Percentiles rank a stretch among this genome's conserved stretches.
Conservation (phyloP, 257 asterid genomes). For the Nicotiana undulata region DNA sequence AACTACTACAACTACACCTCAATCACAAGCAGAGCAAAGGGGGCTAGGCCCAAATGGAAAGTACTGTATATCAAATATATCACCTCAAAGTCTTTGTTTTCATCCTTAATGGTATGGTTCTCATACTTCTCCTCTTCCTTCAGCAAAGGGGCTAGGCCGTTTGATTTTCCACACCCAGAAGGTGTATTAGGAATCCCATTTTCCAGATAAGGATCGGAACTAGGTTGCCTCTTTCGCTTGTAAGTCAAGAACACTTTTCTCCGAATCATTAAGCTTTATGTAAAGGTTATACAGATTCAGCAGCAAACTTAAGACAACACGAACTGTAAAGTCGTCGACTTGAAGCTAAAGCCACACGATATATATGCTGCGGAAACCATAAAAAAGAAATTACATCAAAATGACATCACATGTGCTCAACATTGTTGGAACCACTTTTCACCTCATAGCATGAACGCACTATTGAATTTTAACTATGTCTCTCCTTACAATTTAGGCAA, state of each 20-base stretch:
- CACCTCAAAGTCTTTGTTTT: slow-evolving; percentile 36
- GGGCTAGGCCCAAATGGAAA: neutral
- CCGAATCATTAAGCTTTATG: slow-evolving; percentile 28
- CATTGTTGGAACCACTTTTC: neutral
- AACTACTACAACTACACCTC: neutral
- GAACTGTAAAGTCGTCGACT: neutral
- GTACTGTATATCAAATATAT: slow-evolving; percentile 13
- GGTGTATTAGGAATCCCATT: slow-evolving; percentile 18
- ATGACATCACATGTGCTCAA: neutral
- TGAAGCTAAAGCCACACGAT: neutral
- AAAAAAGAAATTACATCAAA: neutral
- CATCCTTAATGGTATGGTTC: slow-evolving; percentile 22
- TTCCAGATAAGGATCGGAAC: slow-evolving; percentile 20
- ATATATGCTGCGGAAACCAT: neutral
- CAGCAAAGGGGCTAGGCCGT: slow-evolving; percentile 11
- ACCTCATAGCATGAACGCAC: neutral
- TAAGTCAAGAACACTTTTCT: slow-evolving; percentile 53
- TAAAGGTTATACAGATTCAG: neutral
- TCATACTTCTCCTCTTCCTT: slow-evolving; percentile 20
- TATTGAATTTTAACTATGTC: neutral
- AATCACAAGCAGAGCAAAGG: neutral
- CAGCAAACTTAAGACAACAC: neutral
- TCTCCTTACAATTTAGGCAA: neutral
- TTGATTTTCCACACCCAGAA: slow-evolving; percentile 10
- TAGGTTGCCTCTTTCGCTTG: slow-evolving; percentile 47